Conservation (phyloP, 2,329 filamentous ascomycete species). For the Fusarium sp. region DNA sequence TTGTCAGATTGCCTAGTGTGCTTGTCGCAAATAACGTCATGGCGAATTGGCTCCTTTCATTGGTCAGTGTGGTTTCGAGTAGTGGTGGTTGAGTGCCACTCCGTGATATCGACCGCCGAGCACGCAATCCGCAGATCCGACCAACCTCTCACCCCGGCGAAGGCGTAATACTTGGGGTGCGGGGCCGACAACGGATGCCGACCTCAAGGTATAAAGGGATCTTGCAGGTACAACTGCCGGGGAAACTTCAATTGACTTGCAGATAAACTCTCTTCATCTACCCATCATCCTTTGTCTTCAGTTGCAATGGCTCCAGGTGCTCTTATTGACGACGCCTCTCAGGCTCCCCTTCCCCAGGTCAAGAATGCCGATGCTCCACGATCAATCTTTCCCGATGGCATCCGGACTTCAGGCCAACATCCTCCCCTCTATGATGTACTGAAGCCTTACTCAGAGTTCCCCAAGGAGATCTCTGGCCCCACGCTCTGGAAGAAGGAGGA, state of each 20-base stretch:
- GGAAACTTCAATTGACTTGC: not conserved
- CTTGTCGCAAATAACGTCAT: constrained; percentile 29
- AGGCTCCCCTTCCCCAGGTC: constrained; percentile 27
- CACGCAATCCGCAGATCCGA: constrained; percentile 40
- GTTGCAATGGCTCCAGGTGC: constrained; percentile 41
- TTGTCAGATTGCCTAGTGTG: constrained; percentile 2
- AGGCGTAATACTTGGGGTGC: constrained; percentile 38
- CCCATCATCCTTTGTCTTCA: constrained; percentile 1
- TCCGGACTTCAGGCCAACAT: constrained; percentile 72
- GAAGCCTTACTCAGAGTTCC: constrained; percentile 72
- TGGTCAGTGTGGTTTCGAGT: constrained; percentile 21
- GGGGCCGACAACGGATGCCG: constrained; percentile 32
- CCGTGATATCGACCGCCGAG: constrained; percentile 41
- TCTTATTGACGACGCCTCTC: constrained; percentile 33
- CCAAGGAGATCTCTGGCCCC: constrained; percentile 72
- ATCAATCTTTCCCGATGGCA: constrained; percentile 55
- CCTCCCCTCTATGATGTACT: constrained; percentile 70
- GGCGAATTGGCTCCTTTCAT: not conserved
- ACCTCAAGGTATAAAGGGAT: constrained; percentile 28
- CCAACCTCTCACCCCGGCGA: constrained; percentile 26
- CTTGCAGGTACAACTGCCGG: not conserved
- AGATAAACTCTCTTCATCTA: not conserved
- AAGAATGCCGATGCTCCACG: constrained; percentile 43
- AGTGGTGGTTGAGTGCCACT: constrained; percentile 36
- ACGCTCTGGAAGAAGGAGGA: constrained; percentile 77